Conservation (phyloP, 257 asterid species). For the Solanum bulbocastanum region DNA sequence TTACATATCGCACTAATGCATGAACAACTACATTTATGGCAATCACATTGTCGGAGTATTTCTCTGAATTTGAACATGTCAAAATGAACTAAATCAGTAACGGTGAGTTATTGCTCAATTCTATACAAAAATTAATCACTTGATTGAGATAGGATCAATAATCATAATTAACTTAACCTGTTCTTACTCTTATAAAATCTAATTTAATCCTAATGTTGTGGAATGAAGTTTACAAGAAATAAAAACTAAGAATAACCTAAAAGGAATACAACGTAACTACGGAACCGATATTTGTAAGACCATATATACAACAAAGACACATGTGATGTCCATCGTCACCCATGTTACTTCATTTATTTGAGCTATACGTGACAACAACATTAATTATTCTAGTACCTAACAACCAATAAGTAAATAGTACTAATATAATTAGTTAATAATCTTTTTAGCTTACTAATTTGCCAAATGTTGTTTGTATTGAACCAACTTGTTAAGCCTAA, state of each 20-base stretch:
- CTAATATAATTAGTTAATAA: neutral
- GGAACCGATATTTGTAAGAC: neutral
- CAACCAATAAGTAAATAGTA: conserved; percentile 3
- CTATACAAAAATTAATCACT: neutral
- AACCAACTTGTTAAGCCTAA: neutral
- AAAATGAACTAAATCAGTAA: neutral
- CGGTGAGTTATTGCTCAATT: neutral
- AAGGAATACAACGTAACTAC: neutral
- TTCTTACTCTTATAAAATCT: neutral
- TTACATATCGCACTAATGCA: neutral
- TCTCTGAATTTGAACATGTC: neutral
- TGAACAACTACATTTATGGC: neutral
- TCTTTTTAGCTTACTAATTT: conserved; percentile 17
- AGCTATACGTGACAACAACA: neutral
- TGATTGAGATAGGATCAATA: neutral
- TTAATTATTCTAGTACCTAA: conserved; percentile 9
- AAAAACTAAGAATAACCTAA: neutral
- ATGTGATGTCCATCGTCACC: conserved; percentile 41
- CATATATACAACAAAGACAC: conserved; percentile 21
- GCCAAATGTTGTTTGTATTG: conserved; percentile 10
- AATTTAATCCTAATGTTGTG: neutral
- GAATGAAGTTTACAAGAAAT: neutral
- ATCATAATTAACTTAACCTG: neutral
- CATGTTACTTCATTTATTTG: conserved; percentile 34
- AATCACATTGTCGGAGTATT: neutral